Evolutionary conservation across 768 basidiomycete species (phyloP), one percentile per base, ranked within the genome.

Genomic region (Lactifluus echinatus): DNA sequence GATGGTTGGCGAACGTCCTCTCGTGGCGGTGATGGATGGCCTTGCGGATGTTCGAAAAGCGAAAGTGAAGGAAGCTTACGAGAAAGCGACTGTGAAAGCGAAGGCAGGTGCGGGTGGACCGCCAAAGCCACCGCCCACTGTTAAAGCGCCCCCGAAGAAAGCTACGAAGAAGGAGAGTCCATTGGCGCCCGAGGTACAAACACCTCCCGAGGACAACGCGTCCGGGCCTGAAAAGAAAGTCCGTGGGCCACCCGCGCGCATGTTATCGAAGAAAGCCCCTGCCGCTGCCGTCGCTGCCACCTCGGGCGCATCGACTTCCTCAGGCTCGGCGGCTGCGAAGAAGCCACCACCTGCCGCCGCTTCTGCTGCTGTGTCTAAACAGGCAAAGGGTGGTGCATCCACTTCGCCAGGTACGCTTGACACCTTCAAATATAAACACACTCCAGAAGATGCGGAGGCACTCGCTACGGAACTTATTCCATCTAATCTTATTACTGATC

Each of bases 31-130:
- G 7, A 79, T 95, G 75, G 94, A 97, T 60, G 75, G 79, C 8
- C 74, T 98, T 55, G 84, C 89, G 17, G 93, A 97, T 65, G 76
- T 95, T 21, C 77, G 93, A 62, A 93, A 91, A 71, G 78, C 76
- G 2, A 99, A 97, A 72, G 91, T 99, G 52, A 94, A 88, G 70
- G 96, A 97, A 67, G 89, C 91, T 1, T 89, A 82, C 63, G 93
- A 91, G 56, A 92, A 87, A 65, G 93, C 92, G 3, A 83, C 83
- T n/a, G 89, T 97, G 39, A 95, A 90, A 69, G 89, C 85, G 65
- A 94, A 90, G 71, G 74, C 77, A 8, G 85, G 86, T 8, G 74
- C 73, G 43, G 71, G 75, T 36, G 77, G 79, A 2, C 75, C 83
- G 26, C 69, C 81, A 3, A 78, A 60, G 48, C 44, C 58, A 2